Evolutionary conservation across 805 yeast genomes (phyloP), one percentile per base, ranked within the genome.

Genomic region (Candida montana): DNA sequence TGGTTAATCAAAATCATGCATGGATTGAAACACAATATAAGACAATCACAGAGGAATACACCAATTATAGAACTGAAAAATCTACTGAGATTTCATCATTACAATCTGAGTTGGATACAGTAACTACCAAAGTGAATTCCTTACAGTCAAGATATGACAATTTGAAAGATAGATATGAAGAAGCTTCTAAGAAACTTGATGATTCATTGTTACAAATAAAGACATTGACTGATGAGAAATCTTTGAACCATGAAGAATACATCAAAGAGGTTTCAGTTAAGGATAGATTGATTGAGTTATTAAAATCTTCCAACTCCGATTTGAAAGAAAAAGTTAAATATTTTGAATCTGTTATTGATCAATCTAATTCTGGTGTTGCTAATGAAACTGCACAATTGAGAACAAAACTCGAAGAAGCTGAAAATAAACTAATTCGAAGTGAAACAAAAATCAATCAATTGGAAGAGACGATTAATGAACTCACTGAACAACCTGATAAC

Each of bases 381-480:
- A 41, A 84, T 44, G 96, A 86, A 56, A 62, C 88, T 35, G 71
- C 69, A 13, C 70, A 81, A 2, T 64, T 91, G 40, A 76, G 74
- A 33, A 65, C 62, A 16, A 81, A 81, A 41, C 54, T 79, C 37
- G 58, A 57, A 5, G 95, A 88, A 41, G 65, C 87, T 39, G 64
- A 68, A 12, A 46, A 41, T 2, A 81, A 75, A 42, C 73, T 79
- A 8, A 59, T 57, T 2, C 64, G 59, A 16, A 57, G 83, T 27
- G 75, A 77, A 39, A 44, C 42, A 1, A 61, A 69, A 42, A 45
- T 77, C 33, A 47, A 59, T 12, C 66, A 69, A 29, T 58, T 76
- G 12, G 75, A 72, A 46, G 61, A 65, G 2, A 59, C 71, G 1
- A 54, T 80, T 19, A 75, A 73, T 38, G 67, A 69, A 10, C 52